Base-by-base conservation (phyloP, 352 stramenopile species). In the Globisporangium solare region DNA sequence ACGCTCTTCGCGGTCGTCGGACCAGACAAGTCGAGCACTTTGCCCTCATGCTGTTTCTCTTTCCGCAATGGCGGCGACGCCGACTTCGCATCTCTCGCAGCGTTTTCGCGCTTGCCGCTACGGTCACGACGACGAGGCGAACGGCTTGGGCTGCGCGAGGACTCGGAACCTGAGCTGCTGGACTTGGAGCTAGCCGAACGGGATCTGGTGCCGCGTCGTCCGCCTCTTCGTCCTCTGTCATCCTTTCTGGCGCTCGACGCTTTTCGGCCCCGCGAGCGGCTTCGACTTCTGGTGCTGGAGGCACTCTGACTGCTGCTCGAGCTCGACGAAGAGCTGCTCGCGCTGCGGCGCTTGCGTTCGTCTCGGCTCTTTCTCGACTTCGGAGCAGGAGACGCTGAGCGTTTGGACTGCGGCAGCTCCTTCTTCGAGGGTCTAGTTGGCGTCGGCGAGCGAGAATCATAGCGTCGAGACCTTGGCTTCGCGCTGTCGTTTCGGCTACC, bases 321-420 rank as follows among this genome's bases (percentile, higher is more conserved):
- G 0, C 58, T 54, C 21, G 64, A 78, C 14, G 47, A 64, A 40
- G 67, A 78, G 39, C 56, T 61, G n/a, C 57, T 63, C 15, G 21
- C 49, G 31, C 58, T 60, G 22, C 47, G 58, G 10, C 45, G 51
- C 45, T 55, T 47, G 11, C 45, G 50, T 22, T 60, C 46, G 27
- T 21, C 27, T 8, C 43, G 53, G 21, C 24, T 31, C 21, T 20
- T 11, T 24, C 37, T 59, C 15, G 32, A n/a, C 43, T 45, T 50
- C 17, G 43, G 21, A 1, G 54, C 46, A 20, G 14, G 21, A n/a
- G 45, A 60, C 13, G 54, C n/a, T 6, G 20, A 43, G 32, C 43
- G 43, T 11, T 47, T 43, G 32, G 56, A 50, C 8, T 14, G 20
- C 42, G 31, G 41, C n/a, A 22, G 6, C 12, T 37, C 37, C n/a